Percentiles rank a stretch among this genome's conserved stretches.
These are phyloP conservation scores for Rhodotorula toruloides DNA, from an alignment of 768 basidiomycete species.

Conservation along the genomic window DNA sequence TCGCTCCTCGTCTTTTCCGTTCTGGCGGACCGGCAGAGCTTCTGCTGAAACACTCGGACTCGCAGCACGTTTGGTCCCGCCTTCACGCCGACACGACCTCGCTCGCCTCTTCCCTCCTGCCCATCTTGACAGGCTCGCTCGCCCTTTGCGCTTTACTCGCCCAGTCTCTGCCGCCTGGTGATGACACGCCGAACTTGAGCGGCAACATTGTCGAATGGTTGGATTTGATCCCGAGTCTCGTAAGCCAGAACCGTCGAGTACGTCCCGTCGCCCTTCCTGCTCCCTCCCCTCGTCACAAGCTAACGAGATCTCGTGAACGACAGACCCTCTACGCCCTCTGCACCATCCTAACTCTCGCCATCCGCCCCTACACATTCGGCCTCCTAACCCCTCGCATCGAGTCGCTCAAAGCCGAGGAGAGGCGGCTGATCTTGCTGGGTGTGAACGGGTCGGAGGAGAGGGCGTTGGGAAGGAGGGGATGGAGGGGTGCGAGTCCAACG, in stretches of 20 bases:
- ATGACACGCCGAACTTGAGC: background rate
- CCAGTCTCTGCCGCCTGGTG: background rate
- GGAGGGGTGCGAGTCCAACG: constrained; percentile 5
- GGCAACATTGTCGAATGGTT: too few species aligned
- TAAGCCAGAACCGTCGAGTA: background rate
- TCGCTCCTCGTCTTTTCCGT: background rate
- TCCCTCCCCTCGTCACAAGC: background rate
- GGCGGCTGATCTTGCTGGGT: background rate
- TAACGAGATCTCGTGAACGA: background rate
- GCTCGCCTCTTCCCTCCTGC: background rate
- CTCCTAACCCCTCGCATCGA: constrained; percentile 60
- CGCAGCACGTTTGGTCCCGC: constrained; percentile 8
- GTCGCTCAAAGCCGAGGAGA: constrained; percentile 2
- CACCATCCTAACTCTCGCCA: constrained; percentile 7
- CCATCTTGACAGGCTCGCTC: background rate
- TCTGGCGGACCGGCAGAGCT: too few species aligned
- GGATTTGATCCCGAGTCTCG: background rate
- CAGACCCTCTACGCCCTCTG: constrained; percentile 15
- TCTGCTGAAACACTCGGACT: background rate
- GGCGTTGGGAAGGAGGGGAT: background rate
- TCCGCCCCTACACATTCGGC: constrained; percentile 17
- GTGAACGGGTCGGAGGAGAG: too few species aligned
- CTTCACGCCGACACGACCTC: background rate
- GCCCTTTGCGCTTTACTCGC: constrained; percentile 2
- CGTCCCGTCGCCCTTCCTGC: background rate